phyloP scores from a whole-genome alignment of 495 filamentous ascomycete species.

The Aspergillus homomorphus region DNA sequence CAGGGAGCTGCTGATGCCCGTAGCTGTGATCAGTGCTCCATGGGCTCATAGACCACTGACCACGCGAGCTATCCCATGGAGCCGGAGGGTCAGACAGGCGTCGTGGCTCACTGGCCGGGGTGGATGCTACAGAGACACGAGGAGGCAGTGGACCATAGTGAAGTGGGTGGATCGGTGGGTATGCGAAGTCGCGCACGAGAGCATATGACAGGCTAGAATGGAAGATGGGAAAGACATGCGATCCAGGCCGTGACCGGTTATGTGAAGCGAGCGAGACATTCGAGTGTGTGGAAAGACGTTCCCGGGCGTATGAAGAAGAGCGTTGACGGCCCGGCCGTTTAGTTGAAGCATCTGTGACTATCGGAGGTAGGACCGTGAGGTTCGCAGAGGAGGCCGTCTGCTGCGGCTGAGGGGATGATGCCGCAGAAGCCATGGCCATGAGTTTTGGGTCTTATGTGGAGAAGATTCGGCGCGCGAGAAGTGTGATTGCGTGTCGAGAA shows the following conservation, averaged over 20 bases:
- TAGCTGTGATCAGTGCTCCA: slow-evolving; percentile 46
- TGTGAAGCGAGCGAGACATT: slow-evolving; percentile 55
- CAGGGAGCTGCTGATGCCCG: slow-evolving; percentile 65
- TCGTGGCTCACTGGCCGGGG: slow-evolving; percentile 77
- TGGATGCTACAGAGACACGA: slow-evolving; percentile 77
- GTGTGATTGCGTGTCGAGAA: slow-evolving; percentile 16
- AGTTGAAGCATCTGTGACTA: slow-evolving; percentile 35
- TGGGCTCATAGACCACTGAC: slow-evolving; percentile 49
- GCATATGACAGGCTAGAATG: slow-evolving; percentile 87
- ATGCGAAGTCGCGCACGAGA: slow-evolving; percentile 93
- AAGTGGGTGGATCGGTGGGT: slow-evolving; percentile 73
- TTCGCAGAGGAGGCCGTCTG: slow-evolving; percentile 30
- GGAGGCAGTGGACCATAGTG: slow-evolving; percentile 85
- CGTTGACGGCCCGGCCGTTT: slow-evolving; percentile 53
- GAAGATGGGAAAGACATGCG: slow-evolving; percentile 76
- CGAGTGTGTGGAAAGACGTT: slow-evolving; percentile 68
- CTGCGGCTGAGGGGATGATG: slow-evolving; percentile 51
- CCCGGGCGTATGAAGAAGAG: slow-evolving; percentile 69
- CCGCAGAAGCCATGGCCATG: slow-evolving; percentile 59
- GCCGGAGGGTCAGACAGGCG: slow-evolving; percentile 78
- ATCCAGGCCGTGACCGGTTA: slow-evolving; percentile 66
- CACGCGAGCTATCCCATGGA: slow-evolving; percentile 51
- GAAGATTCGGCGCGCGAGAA: slow-evolving; percentile 1
- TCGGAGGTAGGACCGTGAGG: slow-evolving; percentile 43
- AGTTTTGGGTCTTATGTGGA: slow-evolving; percentile 27